Base-by-base conservation (phyloP, 2,329 filamentous ascomycete genomes). In the Paecilomyces sp. region DNA sequence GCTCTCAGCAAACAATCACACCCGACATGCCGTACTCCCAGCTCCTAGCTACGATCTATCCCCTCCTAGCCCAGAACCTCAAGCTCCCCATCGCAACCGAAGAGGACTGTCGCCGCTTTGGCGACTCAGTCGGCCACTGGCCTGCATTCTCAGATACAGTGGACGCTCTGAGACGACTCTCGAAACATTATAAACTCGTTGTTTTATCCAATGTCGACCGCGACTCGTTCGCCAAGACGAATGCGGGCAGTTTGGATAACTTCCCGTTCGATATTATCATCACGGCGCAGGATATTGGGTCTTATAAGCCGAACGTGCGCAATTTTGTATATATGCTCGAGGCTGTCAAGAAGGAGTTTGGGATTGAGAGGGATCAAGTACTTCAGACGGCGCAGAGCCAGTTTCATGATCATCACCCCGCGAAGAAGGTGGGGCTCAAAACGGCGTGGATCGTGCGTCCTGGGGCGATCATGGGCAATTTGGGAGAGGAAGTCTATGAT, bases 201-300 rank as follows among this genome's bases (percentile, higher is more conserved):
- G 78, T 84, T 0, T 67, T 87, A 1, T 83, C 81, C 1, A 87
- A 87, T 60, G 80, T 85, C 0, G 84, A 86, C 66, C 74, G 76
- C 9, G 75, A 68, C 1, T 82, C 80, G 0, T 85, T 85, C 64
- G 65, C 71, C 0, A 72, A 71, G 24, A 81, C 81, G 1, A 75
- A 80, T 6, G 68, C 70, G 0, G 77, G 79, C 0, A 79, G 81
- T 28, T 74, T 90, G 12, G 57, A 58, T 15, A 56, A 54, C 3
- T 34, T 62, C 15, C 33, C 41, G 9, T 87, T 91, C 66, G 87
- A 89, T 65, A 80, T 81, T 12, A 77, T 89, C 25, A 85, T 88
- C 71, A 90, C 88, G 2, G 89, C 89, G 1, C 79, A 91, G 72
- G 83, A 88, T 53, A 84, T 91, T 57, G 88, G 89, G 1, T 80